Conservation (phyloP, 352 stramenopile species). For the Pythium sukuiense region DNA sequence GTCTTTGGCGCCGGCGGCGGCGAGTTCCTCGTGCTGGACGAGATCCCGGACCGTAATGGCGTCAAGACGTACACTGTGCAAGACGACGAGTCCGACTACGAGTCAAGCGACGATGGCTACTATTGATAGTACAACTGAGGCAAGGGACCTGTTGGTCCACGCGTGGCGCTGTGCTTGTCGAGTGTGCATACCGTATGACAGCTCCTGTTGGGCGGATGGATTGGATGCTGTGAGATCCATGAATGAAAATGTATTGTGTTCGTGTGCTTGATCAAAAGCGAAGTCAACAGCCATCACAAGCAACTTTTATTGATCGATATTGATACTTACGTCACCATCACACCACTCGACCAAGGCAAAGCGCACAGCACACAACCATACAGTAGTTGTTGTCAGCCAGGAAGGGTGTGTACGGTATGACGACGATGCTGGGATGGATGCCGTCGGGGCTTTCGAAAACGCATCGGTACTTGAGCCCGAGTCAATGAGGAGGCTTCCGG, state of each 20-base stretch:
- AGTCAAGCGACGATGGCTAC: neutral
- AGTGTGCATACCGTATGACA: too few species aligned
- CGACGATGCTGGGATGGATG: neutral
- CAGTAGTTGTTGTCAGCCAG: neutral
- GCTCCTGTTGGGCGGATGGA: too few species aligned
- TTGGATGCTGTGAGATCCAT: too few species aligned
- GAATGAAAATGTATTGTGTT: too few species aligned
- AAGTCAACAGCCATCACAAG: too few species aligned
- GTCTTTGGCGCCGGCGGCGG: slow-evolving; percentile 8
- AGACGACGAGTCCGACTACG: neutral
- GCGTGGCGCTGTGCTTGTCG: too few species aligned
- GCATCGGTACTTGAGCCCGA: neutral
- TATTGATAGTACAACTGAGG: neutral
- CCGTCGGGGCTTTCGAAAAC: neutral
- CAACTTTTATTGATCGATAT: too few species aligned
- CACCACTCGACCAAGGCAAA: neutral
- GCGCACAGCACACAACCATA: neutral
- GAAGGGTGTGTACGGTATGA: neutral
- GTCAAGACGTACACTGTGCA: neutral
- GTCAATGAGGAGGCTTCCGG: neutral
- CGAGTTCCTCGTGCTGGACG: slow-evolving; percentile 2
- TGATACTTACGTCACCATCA: too few species aligned
- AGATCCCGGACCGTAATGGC: neutral
- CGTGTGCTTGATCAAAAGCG: too few species aligned
- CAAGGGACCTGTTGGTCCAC: neutral